Evolutionary conservation across 306 rosid genomes (phyloP).

Genomic region (Inga leiocalycina): DNA sequence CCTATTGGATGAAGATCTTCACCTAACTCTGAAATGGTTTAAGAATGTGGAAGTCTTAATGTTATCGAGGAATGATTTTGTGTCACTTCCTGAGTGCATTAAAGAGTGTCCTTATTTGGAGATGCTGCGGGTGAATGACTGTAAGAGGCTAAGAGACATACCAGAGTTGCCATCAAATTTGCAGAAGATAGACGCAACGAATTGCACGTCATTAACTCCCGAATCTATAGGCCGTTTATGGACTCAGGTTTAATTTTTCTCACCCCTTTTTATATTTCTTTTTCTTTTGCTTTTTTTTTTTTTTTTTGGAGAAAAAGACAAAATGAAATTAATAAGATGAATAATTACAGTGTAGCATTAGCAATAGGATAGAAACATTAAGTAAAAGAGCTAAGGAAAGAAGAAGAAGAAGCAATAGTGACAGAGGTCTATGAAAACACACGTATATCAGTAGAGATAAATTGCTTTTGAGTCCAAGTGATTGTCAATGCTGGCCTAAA

Average conservation of each 20-base stretch:
- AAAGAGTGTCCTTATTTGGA: constrained; percentile 14
- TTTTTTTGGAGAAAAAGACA: too few relatives aligned
- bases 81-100: constrained; percentile 6
- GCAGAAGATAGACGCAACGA: background rate
- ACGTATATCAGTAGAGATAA: too few relatives aligned
- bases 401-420: too few relatives aligned
- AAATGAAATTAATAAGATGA: too few relatives aligned
- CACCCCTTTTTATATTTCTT: background rate
- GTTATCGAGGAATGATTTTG: background rate
- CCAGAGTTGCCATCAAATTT: constrained; percentile 10
- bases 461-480: too few relatives aligned
- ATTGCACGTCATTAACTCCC: background rate
- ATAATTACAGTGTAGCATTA: too few relatives aligned
- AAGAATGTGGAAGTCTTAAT: too few relatives aligned
- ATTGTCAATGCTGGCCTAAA: too few relatives aligned
- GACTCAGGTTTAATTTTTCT: constrained; percentile 33
- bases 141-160: constrained; percentile 3
- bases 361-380: too few relatives aligned
- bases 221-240: constrained; percentile 20
- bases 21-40: background rate
- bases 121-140: background rate
- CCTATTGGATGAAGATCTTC: constrained; percentile 34
- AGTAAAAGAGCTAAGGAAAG: too few relatives aligned
- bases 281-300: background rate
- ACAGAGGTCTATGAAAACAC: too few relatives aligned